Evolutionary conservation across 179 eudicot genomes (phyloP).

Genomic region (Amaranthus tricolor): DNA sequence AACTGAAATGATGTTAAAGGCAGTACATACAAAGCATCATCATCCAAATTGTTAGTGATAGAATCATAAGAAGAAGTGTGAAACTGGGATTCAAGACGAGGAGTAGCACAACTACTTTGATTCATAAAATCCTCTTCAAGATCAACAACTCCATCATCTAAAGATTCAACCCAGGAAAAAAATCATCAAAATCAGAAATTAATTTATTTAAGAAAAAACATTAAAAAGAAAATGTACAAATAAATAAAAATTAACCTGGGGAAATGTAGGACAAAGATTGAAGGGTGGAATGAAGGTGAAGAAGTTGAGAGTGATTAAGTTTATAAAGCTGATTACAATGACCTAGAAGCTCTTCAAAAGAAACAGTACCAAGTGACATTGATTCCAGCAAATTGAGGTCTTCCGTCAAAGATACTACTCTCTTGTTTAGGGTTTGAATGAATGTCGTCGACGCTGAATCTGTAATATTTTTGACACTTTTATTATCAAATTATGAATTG

Average conservation of each 20-base stretch:
- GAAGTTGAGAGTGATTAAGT: slow-evolving; percentile 52
- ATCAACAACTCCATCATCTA: slow-evolving; percentile 42
- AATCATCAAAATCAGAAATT: not conserved
- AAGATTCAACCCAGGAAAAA: slow-evolving; percentile 2
- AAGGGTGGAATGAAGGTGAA: slow-evolving; percentile 50
- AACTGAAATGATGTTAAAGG: slow-evolving; percentile 31
- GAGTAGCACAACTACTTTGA: slow-evolving; percentile 11
- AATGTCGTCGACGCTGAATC: slow-evolving; percentile 90
- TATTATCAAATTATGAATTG: not conserved
- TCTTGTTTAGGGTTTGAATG: slow-evolving; percentile 62
- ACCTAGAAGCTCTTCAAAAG: slow-evolving; percentile 90
- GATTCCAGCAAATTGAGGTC: slow-evolving; percentile 78
- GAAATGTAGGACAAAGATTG: slow-evolving; percentile 41
- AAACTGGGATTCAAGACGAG: slow-evolving; percentile 20
- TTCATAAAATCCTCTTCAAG: slow-evolving; percentile 41
- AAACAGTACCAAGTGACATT: slow-evolving; percentile 74
- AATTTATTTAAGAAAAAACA: not conserved
- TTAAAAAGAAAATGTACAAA: not conserved
- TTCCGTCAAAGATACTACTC: slow-evolving; percentile 40
- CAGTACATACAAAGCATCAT: slow-evolving; percentile 49
- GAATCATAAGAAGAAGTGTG: slow-evolving; percentile 12
- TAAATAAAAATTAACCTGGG: slow-evolving; percentile 27
- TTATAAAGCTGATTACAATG: slow-evolving; percentile 72
- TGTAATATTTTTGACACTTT: slow-evolving; percentile 11
- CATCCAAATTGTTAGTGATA: slow-evolving; percentile 28